Conservation (phyloP, 371 early-diverging fungal genomes). For the Mucor irregularis region DNA sequence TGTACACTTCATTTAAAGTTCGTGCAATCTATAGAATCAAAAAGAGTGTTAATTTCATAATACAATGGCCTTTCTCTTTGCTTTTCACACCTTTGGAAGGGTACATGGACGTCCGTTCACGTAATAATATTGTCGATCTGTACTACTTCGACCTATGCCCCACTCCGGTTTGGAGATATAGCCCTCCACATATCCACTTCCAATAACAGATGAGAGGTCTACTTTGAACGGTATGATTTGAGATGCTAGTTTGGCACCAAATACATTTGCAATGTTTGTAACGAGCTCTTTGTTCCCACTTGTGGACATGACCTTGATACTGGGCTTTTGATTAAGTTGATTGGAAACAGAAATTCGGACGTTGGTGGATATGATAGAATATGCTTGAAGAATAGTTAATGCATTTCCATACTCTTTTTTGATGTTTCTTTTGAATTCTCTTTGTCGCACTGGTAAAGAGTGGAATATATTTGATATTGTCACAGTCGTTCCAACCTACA, state of each 20-base stretch:
- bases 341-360: constrained; percentile 72
- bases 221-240: constrained; percentile 60
- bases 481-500: constrained; percentile 83
- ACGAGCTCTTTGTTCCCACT: constrained; percentile 58
- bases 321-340: constrained; percentile 61
- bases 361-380: constrained; percentile 71
- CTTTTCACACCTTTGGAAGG: constrained; percentile 65
- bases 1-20: constrained; percentile 82
- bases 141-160: constrained; percentile 68
- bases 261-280: constrained; percentile 76
- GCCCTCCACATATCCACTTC: constrained; percentile 45
- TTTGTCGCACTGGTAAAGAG: constrained; percentile 86
- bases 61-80: background rate
- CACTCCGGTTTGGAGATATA: constrained; percentile 68
- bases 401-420: constrained; percentile 81
- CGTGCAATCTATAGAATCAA: constrained; percentile 38
- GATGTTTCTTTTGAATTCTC: constrained; percentile 82
- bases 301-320: constrained; percentile 47
- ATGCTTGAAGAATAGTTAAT: constrained; percentile 83
- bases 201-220: constrained; percentile 12
- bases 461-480: constrained; percentile 78
- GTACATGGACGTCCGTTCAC: constrained; percentile 90
- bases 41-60: background rate
- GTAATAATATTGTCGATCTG: constrained; percentile 86
- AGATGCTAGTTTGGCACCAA: constrained; percentile 65